Base-by-base conservation (phyloP, 345 rosid species). In the Nasturtium officinale region DNA sequence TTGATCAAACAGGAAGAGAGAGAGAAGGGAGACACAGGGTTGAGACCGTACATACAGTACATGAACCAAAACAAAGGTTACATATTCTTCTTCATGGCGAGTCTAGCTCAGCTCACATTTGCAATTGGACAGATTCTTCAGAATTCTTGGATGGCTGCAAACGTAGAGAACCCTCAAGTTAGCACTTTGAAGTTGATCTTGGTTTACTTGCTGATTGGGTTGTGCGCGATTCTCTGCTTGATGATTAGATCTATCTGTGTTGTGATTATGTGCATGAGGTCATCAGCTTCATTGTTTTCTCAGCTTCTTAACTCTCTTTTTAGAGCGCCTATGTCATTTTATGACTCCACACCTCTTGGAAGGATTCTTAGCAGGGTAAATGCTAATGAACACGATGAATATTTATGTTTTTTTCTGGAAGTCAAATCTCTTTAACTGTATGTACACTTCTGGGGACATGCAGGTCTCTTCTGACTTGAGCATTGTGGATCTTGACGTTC, bases 261-360 rank as follows among this genome's bases (percentile, higher is more conserved):
- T 2, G 94, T 87, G 61, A 53, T 82, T 56, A 65, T 91, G 59
- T 87, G 91, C 40, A 74, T 86, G 74, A 74, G 63, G 45, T 86
- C 94, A n/a, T 91, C 97, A 21, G 71, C 76, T 61, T 85, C 97
- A 0, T 71, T 89, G 33, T 91, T 91, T 74, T 80, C 90, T 7
- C 86, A 84, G 79, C 83, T 91, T 33, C 63, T 89, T 7, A 81
- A 86, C 68, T 86, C 97, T 47, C 89, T 91, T 20, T 87, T 87
- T 65, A 82, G 85, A 12, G 91, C 96, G 2, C 92, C 97, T 15
- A 91, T 91, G 94, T 84, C 91, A 2, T 91, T 91, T 79, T 91
- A 85, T 32, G 97, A 91, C 86, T 91, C 97, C 67, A 91, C 96
- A 0, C 96, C 97, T 67, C 80, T 87, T 23, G 97, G 97, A 58